phyloP scores from a whole-genome alignment of 2,329 filamentous ascomycete genomes.

The Diplodia seriata region DNA sequence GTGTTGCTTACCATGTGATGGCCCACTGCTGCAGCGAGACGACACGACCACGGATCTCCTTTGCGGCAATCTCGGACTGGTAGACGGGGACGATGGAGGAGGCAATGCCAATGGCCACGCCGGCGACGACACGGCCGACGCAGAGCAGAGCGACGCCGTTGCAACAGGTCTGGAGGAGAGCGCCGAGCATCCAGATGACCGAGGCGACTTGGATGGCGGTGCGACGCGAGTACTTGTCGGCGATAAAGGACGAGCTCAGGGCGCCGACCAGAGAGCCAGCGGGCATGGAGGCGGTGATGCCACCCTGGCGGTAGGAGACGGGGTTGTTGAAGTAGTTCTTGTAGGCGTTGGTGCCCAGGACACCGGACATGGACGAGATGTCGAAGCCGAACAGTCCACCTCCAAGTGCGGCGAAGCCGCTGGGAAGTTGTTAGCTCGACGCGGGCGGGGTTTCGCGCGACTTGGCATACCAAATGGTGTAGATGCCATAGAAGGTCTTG shows the following conservation, averaged over 20 bases:
- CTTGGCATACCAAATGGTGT: constrained; percentile 62
- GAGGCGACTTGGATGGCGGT: constrained; percentile 46
- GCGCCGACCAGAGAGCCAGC: constrained; percentile 49
- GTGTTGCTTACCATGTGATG: constrained; percentile 62
- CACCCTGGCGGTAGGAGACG: constrained; percentile 35
- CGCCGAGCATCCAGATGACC: constrained; percentile 48
- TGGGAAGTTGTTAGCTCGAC: neutral
- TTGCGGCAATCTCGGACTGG: constrained; percentile 78
- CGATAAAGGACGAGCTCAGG: constrained; percentile 46
- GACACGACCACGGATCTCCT: constrained; percentile 60
- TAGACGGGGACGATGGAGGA: constrained; percentile 94
- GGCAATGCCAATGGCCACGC: constrained; percentile 84
- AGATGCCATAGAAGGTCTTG: constrained; percentile 52
- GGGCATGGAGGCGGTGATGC: constrained; percentile 49
- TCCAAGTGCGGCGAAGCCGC: constrained; percentile 14
- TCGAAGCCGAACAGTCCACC: constrained; percentile 59
- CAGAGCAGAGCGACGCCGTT: constrained; percentile 44
- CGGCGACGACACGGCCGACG: constrained; percentile 78
- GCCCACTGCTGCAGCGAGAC: constrained; percentile 73
- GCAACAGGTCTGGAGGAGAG: constrained; percentile 36
- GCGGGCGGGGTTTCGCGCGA: constrained; percentile 54
- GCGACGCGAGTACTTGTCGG: constrained; percentile 46
- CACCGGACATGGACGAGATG: constrained; percentile 62
- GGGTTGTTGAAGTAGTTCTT: constrained; percentile 36
- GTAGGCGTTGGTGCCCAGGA: constrained; percentile 53